These are phyloP conservation scores for Botryotinia globosa DNA, from an alignment of 2,329 filamentous ascomycete genomes.

Conservation along the genomic window DNA sequence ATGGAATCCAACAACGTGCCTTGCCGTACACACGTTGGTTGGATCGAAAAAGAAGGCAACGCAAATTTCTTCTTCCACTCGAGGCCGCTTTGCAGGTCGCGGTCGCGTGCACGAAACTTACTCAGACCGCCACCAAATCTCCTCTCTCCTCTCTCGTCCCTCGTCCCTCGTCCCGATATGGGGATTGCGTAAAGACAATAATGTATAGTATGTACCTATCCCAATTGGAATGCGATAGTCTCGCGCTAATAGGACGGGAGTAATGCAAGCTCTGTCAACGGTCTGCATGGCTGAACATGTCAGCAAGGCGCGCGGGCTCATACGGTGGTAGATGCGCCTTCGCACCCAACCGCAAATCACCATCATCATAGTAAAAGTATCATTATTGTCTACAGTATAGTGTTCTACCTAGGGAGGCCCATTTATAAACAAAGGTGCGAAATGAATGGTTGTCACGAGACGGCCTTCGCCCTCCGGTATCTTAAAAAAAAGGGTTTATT, in stretches of 20 bases:
- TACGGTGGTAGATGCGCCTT: not conserved
- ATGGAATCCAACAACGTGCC: conserved; percentile 8
- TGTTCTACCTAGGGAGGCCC: not conserved
- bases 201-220: not conserved
- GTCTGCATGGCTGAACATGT: conserved; percentile 1
- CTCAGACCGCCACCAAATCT: conserved; percentile 9
- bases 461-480: not conserved
- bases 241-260: not conserved
- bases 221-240: not conserved
- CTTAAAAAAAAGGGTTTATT: not conserved
- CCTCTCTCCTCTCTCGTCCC: not conserved
- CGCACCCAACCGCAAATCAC: not conserved
- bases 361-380: not conserved
- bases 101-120: conserved; percentile 15
- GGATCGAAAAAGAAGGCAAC: not conserved
- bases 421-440: not conserved
- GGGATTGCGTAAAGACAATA: not conserved
- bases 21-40: not conserved
- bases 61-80: not conserved
- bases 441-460: conserved; percentile 7
- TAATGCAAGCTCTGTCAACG: conserved; percentile 1
- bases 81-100: not conserved
- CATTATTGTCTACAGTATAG: not conserved
- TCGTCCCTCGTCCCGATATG: not conserved
- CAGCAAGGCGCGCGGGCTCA: conserved; percentile 7